Base-by-base conservation (phyloP, 306 rosid genomes). In the Trichosanthes cucumerina region DNA sequence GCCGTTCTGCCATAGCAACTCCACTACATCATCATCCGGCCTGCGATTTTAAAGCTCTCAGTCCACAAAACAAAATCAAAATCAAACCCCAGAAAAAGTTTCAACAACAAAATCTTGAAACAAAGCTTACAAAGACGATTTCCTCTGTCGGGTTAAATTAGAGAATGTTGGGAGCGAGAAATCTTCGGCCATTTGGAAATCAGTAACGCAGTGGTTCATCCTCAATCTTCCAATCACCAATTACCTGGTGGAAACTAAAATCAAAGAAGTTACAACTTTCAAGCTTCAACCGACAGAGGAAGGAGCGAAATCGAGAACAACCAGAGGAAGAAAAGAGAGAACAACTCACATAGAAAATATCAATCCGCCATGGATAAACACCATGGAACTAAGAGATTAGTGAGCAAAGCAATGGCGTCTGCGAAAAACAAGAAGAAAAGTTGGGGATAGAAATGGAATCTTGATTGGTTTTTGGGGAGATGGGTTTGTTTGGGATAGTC, bases 1-100 rank as follows among this genome's bases (percentile, higher is more conserved):
- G 5, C 98, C 98, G 84, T 91, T 87, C 66, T 91, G 88, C 98
- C 98, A 93, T 11, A 93, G 81, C 28, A 93, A 86, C 85, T 93
- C 96, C 96, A 91, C 82, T 60, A 88, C 86, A 50, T 86, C 93
- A 1, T 93, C 87, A 13, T 86, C 88, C 39, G 85, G 86, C 92
- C 96, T 91, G 86, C 78, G 41, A n/a, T 8, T 50, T 49, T n/a
- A 53, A 53, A 79, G n/a, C 65, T 31, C 63, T 46, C 28, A 36
- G 63, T 47, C 18, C 49, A 65, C 71, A 62, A 80, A 68, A 28
- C 1, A 11, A 46, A 62, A 24, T 13, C 9, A 46, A 47, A 60
- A 34, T 3, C 28, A 18, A 31, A 15, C 49, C 1, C 31, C 11
- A 26, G 41, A 31, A 44, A 8, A 36, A 19, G 19, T 9, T 7